These are phyloP conservation scores for Rhodotorula babjevae DNA, from an alignment of 768 basidiomycete species.

Conservation along the genomic window DNA sequence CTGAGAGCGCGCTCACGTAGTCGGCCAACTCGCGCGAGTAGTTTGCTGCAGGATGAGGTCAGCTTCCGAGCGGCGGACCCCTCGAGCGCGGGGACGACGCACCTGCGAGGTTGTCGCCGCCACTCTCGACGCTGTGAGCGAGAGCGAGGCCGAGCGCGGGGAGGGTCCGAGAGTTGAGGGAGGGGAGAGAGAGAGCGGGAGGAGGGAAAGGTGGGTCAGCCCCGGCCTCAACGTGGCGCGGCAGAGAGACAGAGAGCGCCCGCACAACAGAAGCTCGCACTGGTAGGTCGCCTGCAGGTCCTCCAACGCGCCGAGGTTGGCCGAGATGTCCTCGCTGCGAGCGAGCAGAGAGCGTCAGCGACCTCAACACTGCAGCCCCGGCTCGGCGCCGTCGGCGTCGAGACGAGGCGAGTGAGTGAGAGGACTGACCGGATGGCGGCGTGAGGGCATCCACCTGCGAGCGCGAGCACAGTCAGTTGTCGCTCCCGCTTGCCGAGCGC, in stretches of 20 bases:
- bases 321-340: slow-evolving; percentile 77
- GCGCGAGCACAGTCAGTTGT: not conserved
- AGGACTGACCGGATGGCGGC: slow-evolving; percentile 71
- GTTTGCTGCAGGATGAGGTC: slow-evolving; percentile 54
- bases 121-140: slow-evolving; percentile 65
- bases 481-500: not conserved
- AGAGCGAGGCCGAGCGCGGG: too few relatives aligned
- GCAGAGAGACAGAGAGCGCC: not conserved
- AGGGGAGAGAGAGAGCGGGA: not conserved
- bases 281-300: slow-evolving; percentile 83
- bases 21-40: slow-evolving; percentile 95
- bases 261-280: slow-evolving; percentile 67
- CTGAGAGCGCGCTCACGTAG: slow-evolving; percentile 72
- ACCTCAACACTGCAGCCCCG: too few relatives aligned
- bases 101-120: slow-evolving; percentile 87
- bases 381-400: too few relatives aligned
- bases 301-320: slow-evolving; percentile 93
- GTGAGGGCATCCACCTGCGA: slow-evolving; percentile 75
- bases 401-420: not conserved
- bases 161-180: not conserved
- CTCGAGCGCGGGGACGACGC: slow-evolving; percentile 24
- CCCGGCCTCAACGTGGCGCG: too few relatives aligned
- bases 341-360: not conserved
- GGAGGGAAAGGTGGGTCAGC: too few relatives aligned
- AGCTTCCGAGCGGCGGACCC: not conserved